phyloP scores from a whole-genome alignment of 2,329 filamentous ascomycete genomes.

The Trichoderma cornu-damae region DNA sequence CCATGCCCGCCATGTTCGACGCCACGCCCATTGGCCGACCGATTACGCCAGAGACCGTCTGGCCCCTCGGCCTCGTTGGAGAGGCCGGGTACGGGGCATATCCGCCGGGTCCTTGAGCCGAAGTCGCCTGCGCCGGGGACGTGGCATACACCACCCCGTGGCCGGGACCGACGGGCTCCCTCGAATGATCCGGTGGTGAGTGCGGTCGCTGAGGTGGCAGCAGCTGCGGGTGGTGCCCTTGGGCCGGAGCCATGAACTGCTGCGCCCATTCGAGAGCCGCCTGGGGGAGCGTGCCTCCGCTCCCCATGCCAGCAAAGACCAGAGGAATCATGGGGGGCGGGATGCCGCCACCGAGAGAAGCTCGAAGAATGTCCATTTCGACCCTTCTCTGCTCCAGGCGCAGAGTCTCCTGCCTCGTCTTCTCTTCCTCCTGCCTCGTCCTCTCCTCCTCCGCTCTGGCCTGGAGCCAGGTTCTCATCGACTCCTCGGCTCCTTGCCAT shows the following conservation, averaged over 20 bases:
- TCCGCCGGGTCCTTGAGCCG: slow-evolving; percentile 35
- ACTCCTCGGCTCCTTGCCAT: slow-evolving; percentile 64
- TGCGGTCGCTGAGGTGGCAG: slow-evolving; percentile 45
- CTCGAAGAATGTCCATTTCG: slow-evolving; percentile 66
- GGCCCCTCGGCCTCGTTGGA: slow-evolving; percentile 46
- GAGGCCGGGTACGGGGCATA: slow-evolving; percentile 47
- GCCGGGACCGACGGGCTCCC: slow-evolving; percentile 45
- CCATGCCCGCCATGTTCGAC: slow-evolving; percentile 41
- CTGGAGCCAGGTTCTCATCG: slow-evolving; percentile 65
- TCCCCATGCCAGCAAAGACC: slow-evolving; percentile 66
- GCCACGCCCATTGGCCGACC: slow-evolving; percentile 35
- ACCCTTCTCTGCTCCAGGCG: slow-evolving; percentile 67
- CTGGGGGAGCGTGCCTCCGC: slow-evolving; percentile 54
- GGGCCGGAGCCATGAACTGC: slow-evolving; percentile 53
- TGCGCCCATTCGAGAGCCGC: slow-evolving; percentile 63
- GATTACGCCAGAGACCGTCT: slow-evolving; percentile 41
- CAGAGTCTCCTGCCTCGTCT: slow-evolving; percentile 57
- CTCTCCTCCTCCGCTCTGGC: slow-evolving; percentile 70
- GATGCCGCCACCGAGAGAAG: slow-evolving; percentile 63
- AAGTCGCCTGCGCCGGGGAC: slow-evolving; percentile 27
- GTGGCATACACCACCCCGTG: slow-evolving; percentile 39
- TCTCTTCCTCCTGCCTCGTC: slow-evolving; percentile 69
- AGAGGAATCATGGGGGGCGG: slow-evolving; percentile 70
- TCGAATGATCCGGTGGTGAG: slow-evolving; percentile 51
- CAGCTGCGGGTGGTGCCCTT: slow-evolving; percentile 48